Conservation (phyloP, 306 rosid genomes). For the Astragalus membranaceus region DNA sequence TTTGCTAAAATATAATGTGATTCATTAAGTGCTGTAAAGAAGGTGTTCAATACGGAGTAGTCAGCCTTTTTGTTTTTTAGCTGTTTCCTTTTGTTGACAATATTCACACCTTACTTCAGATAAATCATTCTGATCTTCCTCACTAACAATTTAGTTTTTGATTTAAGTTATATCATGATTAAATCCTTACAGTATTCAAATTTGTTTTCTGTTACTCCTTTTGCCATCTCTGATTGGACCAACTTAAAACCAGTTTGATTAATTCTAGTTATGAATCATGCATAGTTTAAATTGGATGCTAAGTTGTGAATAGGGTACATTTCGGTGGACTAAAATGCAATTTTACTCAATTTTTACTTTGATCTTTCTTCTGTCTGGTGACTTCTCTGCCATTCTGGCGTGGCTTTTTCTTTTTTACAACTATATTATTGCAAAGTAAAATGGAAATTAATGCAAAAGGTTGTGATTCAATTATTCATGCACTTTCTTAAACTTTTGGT, state of each 20-base stretch:
- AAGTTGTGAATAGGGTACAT: not conserved
- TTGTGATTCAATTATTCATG: not conserved
- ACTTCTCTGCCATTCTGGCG: not conserved
- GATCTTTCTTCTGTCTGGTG: not conserved
- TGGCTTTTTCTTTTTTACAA: not conserved
- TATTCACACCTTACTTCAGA: not conserved
- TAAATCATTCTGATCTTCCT: not conserved
- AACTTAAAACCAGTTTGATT: not conserved
- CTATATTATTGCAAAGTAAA: not conserved
- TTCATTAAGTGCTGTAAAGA: not conserved
- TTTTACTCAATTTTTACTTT: not conserved
- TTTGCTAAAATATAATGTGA: not conserved
- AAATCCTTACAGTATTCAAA: not conserved
- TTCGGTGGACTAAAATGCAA: not conserved
- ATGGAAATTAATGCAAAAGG: not conserved
- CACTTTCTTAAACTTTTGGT: not conserved
- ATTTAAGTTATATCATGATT: not conserved
- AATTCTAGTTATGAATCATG: not conserved
- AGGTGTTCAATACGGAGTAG: not conserved
- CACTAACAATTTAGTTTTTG: not conserved
- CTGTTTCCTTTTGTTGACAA: not conserved
- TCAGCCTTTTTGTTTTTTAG: not conserved
- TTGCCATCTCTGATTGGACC: not conserved
- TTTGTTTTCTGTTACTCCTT: not conserved
- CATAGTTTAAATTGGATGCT: not conserved